phyloP scores from a whole-genome alignment of 2,329 filamentous ascomycete species.

The Cylindrodendrum hubeiense region DNA sequence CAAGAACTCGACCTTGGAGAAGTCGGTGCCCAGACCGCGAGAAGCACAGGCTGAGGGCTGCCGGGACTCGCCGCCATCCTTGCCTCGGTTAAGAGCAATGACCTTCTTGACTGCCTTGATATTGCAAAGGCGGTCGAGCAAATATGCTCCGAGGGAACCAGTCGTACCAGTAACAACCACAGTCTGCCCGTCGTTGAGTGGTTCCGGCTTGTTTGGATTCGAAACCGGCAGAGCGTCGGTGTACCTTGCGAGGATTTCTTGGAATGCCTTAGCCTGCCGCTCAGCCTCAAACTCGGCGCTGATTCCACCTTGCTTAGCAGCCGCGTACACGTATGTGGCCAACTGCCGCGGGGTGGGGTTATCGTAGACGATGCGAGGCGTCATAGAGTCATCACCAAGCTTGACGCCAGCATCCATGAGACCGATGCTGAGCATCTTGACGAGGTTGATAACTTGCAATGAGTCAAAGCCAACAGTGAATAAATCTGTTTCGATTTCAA shows the following conservation, averaged over 20 bases:
- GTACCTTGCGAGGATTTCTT: conserved; percentile 4
- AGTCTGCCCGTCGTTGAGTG: conserved; percentile 55
- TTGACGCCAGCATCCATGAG: not conserved
- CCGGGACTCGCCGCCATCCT: conserved; percentile 51
- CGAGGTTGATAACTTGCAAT: not conserved
- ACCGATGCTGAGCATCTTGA: not conserved
- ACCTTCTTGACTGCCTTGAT: conserved; percentile 37
- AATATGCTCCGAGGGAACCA: conserved; percentile 86
- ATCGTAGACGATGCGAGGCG: conserved; percentile 1
- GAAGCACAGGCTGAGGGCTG: conserved; percentile 52
- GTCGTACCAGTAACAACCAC: conserved; percentile 89
- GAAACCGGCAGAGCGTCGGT: not conserved
- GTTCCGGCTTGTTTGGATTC: not conserved
- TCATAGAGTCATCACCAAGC: not conserved
- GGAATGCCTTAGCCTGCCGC: not conserved
- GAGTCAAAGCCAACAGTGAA: conserved; percentile 8
- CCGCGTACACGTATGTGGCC: not conserved
- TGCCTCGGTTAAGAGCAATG: conserved; percentile 45
- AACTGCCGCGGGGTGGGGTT: not conserved
- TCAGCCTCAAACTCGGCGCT: too few relatives aligned
- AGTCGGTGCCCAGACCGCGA: conserved; percentile 54
- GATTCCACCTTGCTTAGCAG: not conserved
- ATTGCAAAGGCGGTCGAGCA: conserved; percentile 59
- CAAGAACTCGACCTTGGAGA: conserved; percentile 59
- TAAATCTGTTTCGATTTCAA: not conserved